These are phyloP conservation scores for Colletotrichum coccodes DNA, from an alignment of 2,329 filamentous ascomycete genomes.

Conservation along the genomic window DNA sequence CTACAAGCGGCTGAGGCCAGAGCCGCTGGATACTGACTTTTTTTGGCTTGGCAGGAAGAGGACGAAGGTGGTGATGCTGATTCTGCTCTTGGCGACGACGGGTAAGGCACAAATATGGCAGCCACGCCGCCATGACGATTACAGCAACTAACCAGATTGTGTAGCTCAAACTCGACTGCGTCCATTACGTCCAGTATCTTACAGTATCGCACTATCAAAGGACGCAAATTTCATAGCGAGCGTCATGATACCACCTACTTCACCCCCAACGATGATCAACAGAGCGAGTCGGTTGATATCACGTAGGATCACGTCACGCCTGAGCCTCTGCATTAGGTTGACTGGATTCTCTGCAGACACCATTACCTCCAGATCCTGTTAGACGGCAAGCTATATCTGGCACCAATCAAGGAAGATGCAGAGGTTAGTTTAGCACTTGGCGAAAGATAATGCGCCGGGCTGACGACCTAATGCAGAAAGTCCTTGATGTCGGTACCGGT, in stretches of 20 bases:
- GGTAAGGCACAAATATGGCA: background rate
- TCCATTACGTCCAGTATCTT: constrained; percentile 42
- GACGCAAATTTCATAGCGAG: constrained; percentile 42
- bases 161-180: constrained; percentile 32
- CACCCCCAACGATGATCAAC: constrained; percentile 31
- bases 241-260: constrained; percentile 37
- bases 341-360: background rate
- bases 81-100: background rate
- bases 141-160: background rate
- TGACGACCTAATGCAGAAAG: constrained; percentile 22
- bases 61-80: background rate
- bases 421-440: background rate
- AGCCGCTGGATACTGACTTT: background rate
- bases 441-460: background rate
- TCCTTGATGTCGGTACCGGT: constrained; percentile 34
- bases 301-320: constrained; percentile 21
- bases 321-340: background rate
- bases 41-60: background rate
- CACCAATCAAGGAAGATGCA: constrained; percentile 2
- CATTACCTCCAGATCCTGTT: constrained; percentile 37
- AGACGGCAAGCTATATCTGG: constrained; percentile 36
- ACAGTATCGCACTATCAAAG: constrained; percentile 40
- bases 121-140: too few relatives aligned
- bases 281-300: constrained; percentile 35
- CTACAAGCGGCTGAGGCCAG: background rate